These are phyloP conservation scores for Chondrostereum purpureum DNA, from an alignment of 1,284 basidiomycete species.

Conservation along the genomic window DNA sequence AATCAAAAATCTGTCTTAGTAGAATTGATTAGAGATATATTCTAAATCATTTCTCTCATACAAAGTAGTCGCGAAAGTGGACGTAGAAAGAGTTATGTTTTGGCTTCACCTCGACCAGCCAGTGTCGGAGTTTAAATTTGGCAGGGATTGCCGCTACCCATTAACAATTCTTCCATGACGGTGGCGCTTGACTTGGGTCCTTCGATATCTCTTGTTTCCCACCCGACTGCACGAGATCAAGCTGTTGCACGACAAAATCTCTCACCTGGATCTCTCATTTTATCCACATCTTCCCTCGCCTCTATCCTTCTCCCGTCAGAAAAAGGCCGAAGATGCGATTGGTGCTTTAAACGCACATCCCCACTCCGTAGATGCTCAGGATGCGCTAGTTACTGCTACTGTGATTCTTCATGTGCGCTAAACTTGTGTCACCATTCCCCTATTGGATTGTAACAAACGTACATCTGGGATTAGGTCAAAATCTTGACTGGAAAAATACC, in stretches of 20 bases:
- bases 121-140: no score
- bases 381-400: slow-evolving; percentile 69
- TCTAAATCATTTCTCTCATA: no score
- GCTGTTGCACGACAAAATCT: slow-evolving; percentile 35
- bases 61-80: no score
- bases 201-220: slow-evolving; percentile 19
- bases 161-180: no score
- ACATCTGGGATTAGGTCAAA: slow-evolving; percentile 45
- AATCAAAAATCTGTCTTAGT: no score
- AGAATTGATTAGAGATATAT: no score
- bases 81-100: no score
- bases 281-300: slow-evolving; percentile 37
- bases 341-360: slow-evolving; percentile 36
- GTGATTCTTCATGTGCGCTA: slow-evolving; percentile 51
- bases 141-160: no score
- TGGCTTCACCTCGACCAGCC: no score
- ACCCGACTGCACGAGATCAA: slow-evolving; percentile 43
- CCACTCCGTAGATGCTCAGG: slow-evolving; percentile 47
- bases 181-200: slow-evolving; percentile 1
- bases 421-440: no score
- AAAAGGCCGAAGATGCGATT: slow-evolving; percentile 61
- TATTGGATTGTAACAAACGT: slow-evolving; percentile 5
- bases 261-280: slow-evolving; percentile 37
- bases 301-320: slow-evolving; percentile 45
- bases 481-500: slow-evolving; percentile 52